Percentiles rank a stretch among this genome's conserved stretches.
Evolutionary conservation across 495 filamentous ascomycete species (phyloP).

Genomic region (Alectoria sarmentosa): DNA sequence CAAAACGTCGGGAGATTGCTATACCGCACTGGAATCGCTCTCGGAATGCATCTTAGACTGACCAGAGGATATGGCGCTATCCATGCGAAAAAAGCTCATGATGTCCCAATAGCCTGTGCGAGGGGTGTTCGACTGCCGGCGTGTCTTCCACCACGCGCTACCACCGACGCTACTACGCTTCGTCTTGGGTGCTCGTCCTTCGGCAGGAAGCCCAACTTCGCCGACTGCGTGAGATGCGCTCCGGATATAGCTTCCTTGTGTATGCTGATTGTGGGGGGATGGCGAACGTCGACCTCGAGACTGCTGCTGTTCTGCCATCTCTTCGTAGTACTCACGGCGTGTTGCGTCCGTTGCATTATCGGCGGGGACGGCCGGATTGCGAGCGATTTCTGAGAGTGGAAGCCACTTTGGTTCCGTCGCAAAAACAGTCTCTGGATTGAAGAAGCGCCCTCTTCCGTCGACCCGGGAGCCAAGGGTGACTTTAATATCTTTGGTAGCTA

Average conservation of each 20-base stretch:
- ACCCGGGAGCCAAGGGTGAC: not conserved
- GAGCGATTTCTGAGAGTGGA: not conserved
- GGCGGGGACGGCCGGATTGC: not conserved
- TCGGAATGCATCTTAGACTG: not conserved
- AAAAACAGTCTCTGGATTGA: not conserved
- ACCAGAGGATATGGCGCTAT: not conserved
- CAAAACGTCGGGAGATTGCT: not conserved
- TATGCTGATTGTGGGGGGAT: not conserved
- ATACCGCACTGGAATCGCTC: not conserved
- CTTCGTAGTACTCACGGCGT: not conserved
- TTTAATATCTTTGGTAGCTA: not conserved
- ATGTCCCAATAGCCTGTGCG: conserved; percentile 1
- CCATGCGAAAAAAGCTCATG: not conserved
- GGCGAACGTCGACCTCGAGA: not conserved
- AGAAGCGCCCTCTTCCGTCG: not conserved
- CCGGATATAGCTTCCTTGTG: not conserved
- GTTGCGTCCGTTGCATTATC: not conserved
- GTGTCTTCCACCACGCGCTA: not conserved
- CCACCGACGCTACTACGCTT: not conserved
- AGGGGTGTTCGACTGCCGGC: not conserved
- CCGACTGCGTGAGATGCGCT: not conserved
- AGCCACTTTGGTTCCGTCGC: not conserved
- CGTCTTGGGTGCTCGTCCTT: not conserved
- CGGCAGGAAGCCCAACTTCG: not conserved
- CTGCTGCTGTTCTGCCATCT: not conserved